Percentiles rank a stretch among this genome's conserved stretches.
phyloP scores from a whole-genome alignment of 129 eudicot genomes.

The Helianthus annuus region HanXRQr2.0-SUNRISE NC_035435.2:127764268-127764767 shows the following conservation, averaged over 20 bases:
- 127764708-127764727: slow-evolving; percentile 29
- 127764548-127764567: slow-evolving; percentile 3
- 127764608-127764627: neutral
- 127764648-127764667: neutral
- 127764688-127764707: neutral
- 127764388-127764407: slow-evolving; percentile 17
- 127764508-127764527: neutral
- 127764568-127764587: neutral
- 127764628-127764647: neutral
- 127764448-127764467: neutral
- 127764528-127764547: neutral
- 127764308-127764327: slow-evolving; percentile 44
- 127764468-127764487: neutral
- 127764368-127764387: neutral
- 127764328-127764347: neutral
- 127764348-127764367: neutral
- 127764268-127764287: slow-evolving; percentile 61
- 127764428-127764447: neutral
- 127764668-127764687: slow-evolving; percentile 3
- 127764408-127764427: slow-evolving; percentile 5
- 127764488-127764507: neutral
- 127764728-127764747: slow-evolving; percentile 3
- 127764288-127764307: slow-evolving; percentile 76
- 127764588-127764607: neutral
- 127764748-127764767: neutral